Percentiles rank a stretch among this genome's conserved stretches.
Evolutionary conservation across 2,329 filamentous ascomycete genomes (phyloP).

Genomic region (Falciphora oryzae): DNA sequence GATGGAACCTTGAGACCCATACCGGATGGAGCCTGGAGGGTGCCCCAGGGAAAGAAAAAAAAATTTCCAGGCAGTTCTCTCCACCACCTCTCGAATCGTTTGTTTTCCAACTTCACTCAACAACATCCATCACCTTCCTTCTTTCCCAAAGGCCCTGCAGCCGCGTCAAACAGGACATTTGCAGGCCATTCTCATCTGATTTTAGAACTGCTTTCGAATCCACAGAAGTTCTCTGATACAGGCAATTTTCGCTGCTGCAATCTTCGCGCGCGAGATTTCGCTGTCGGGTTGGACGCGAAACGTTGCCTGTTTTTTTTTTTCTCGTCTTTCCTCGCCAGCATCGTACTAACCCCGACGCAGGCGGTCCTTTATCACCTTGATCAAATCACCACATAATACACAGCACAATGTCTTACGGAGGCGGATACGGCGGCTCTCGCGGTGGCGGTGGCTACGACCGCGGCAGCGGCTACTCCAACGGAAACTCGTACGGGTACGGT

Average conservation of each 20-base stretch:
- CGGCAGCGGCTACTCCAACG: conserved; percentile 25
- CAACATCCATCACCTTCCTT: not conserved
- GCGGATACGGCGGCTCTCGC: conserved; percentile 33
- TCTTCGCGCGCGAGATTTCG: not conserved
- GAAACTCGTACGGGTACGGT: conserved; percentile 19
- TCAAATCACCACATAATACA: not conserved
- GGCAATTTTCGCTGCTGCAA: not conserved
- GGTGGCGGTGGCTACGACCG: conserved; percentile 42
- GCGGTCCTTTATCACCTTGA: not conserved
- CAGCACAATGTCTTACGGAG: conserved; percentile 39
- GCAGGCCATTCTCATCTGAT: not conserved
- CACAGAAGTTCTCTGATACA: not conserved
- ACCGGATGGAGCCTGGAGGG: not conserved
- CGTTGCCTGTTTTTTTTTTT: not conserved
- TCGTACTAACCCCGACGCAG: not conserved
- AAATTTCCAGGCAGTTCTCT: not conserved
- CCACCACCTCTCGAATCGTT: not conserved
- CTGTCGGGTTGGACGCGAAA: not conserved
- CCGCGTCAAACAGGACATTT: not conserved
- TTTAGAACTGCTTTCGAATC: not conserved
- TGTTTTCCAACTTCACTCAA: not conserved
- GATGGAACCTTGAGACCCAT: not conserved
- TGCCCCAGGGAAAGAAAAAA: not conserved
- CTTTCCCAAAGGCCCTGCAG: not conserved
- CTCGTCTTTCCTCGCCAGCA: not conserved